These are phyloP conservation scores for Nakazawaea laoshanensis DNA, from an alignment of 805 yeast genomes.

Conservation along the genomic window DNA sequence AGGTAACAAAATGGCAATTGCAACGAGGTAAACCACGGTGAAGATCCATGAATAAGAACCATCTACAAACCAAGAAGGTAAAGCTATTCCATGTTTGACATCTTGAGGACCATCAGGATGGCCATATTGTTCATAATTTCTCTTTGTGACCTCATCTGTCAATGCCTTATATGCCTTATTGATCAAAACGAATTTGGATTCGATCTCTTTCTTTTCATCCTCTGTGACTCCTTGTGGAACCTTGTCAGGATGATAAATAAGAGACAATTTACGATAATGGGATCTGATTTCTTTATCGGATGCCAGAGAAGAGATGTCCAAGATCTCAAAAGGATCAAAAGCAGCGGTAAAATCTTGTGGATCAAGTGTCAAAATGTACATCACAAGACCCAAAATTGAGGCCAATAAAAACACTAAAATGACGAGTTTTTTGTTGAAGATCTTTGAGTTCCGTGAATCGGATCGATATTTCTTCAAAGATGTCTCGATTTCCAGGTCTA, in stretches of 20 bases:
- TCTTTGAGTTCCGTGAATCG: conserved; percentile 18
- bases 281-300: conserved; percentile 71
- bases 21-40: conserved; percentile 50
- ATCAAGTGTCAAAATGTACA: conserved; percentile 29
- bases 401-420: conserved; percentile 53
- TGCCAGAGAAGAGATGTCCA: conserved; percentile 60
- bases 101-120: conserved; percentile 98
- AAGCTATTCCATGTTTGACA: conserved; percentile 84
- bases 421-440: conserved; percentile 24
- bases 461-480: conserved; percentile 20
- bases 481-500: conserved; percentile 20
- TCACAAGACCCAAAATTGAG: conserved; percentile 32
- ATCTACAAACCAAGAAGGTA: conserved; percentile 86
- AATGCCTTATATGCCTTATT: conserved; percentile 91
- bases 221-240: conserved; percentile 54
- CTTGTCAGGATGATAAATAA: conserved; percentile 93
- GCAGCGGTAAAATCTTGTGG: conserved; percentile 25
- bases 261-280: conserved; percentile 77
- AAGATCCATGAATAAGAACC: conserved; percentile 64
- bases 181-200: conserved; percentile 70
- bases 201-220: conserved; percentile 49
- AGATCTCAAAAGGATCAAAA: conserved; percentile 88
- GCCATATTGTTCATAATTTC: conserved; percentile 80
- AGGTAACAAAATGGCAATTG: conserved; percentile 78
- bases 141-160: conserved; percentile 80